Percentiles rank a stretch among this genome's conserved stretches.
Evolutionary conservation across 495 filamentous ascomycete genomes (phyloP).

Genomic region (Xylaria palmicola): DNA sequence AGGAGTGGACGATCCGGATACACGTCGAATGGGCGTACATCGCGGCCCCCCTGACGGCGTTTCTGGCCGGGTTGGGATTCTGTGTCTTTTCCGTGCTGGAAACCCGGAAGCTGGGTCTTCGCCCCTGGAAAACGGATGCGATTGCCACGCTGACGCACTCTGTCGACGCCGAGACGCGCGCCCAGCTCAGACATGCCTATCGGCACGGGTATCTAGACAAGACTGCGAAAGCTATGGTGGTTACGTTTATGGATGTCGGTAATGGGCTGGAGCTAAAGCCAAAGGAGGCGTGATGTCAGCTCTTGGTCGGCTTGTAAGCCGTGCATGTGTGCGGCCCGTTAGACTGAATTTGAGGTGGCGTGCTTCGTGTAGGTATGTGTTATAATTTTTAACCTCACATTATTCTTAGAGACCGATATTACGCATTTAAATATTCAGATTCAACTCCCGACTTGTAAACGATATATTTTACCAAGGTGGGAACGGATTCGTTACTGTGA

Average conservation of each 20-base stretch:
- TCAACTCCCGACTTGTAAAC: too few species aligned
- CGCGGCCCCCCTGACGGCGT: conserved; percentile 11
- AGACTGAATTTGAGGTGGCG: too few species aligned
- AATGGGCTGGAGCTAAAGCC: conserved; percentile 16
- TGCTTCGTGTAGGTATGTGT: too few species aligned
- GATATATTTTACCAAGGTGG: too few species aligned
- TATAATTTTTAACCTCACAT: too few species aligned
- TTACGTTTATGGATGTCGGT: conserved; percentile 18
- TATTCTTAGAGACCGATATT: too few species aligned
- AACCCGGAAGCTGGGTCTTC: conserved; percentile 11
- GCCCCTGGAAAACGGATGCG: conserved; percentile 22
- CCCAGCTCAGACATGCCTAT: conserved; percentile 18
- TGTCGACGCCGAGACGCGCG: conserved; percentile 18
- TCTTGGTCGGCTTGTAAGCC: background rate
- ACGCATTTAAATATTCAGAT: too few species aligned
- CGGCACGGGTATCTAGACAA: conserved; percentile 13
- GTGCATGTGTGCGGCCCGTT: background rate
- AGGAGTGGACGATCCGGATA: conserved; percentile 20
- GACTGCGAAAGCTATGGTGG: conserved; percentile 8
- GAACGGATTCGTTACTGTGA: conserved; percentile 42
- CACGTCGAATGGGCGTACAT: conserved; percentile 21
- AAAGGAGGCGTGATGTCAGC: conserved; percentile 4
- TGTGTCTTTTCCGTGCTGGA: conserved; percentile 13
- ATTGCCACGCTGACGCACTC: conserved; percentile 20
- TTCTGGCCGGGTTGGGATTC: conserved; percentile 9